Evolutionary conservation across 306 rosid genomes (phyloP), one percentile per base, ranked within the genome.

Genomic region (Leucaena leucocephala): DNA sequence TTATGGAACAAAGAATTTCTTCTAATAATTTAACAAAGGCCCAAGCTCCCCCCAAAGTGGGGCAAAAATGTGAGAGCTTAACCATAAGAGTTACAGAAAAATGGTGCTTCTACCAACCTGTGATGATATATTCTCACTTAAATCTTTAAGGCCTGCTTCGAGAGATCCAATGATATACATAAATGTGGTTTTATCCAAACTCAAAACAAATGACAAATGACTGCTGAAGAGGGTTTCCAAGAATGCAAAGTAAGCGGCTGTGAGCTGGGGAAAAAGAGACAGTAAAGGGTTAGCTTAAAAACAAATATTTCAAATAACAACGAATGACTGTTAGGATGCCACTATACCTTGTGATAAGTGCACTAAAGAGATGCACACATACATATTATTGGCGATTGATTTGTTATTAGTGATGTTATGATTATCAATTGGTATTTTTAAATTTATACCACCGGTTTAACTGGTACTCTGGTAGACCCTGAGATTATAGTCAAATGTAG

Each of bases 81-180:
- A 54, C 62, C 10, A 35, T 34, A 27, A 33, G 6, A 46, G 39
- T 19, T 4, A 68, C 27, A 27, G 48, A 46, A 72, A 62, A 63
- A 55, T 61, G 44, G 52, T 50, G 19, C 75, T 38, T 75, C 46
- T 68, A 80, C 84, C 76, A 74, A 93, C 98, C 98, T 91, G 93
- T 19, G 98, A 87, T 69, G 98, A 87, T 78, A 93, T 87, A 80
- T 81, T 89, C 27, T 94, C 87, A 81, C 87, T 94, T 45, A 88
- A 88, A 78, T 94, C 98, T 85, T 93, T 93, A 64, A 93, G 93
- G 74, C 98, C 98, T n/a, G 89, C 82, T 86, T 93, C 98, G 39
- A 93, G 93, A 65, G 98, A 88, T 64, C 97, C 90, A 84, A 89
- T 88, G 72, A 93, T 54, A 64, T 85, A 87, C 91, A 86, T 85